Percentiles rank a stretch among this genome's conserved stretches.
Conservation (phyloP, 148 eudicot species). For the Amaranthus palmeri region DNA sequence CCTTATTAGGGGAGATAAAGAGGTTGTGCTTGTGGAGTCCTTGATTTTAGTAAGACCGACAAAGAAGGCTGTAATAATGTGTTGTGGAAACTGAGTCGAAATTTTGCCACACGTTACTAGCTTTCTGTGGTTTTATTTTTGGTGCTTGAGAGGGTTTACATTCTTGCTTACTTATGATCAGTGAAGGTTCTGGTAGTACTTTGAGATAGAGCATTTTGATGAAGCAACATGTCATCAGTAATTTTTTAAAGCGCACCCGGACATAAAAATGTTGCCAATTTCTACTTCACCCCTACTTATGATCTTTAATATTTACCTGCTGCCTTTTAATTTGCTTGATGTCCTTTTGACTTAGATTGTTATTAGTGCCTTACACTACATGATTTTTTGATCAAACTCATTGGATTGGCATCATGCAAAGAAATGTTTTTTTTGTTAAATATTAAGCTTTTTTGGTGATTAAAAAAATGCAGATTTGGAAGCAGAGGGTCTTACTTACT, state of each 20-base stretch:
- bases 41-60: too few species aligned
- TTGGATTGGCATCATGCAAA: not conserved
- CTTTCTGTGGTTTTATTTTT: not conserved
- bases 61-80: not conserved
- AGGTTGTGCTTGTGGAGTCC: too few species aligned
- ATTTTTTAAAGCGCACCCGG: too few species aligned
- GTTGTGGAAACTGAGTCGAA: not conserved
- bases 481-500: slow-evolving; percentile 53
- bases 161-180: too few species aligned
- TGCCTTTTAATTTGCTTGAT: not conserved
- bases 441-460: not conserved
- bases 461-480: slow-evolving; percentile 40
- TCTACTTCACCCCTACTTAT: not conserved
- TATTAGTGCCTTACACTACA: not conserved
- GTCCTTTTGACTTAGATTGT: not conserved
- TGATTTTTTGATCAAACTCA: slow-evolving; percentile 7
- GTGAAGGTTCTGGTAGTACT: too few species aligned
- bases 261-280: too few species aligned
- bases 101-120: not conserved
- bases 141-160: too few species aligned
- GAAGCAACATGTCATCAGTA: too few species aligned
- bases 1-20: too few species aligned
- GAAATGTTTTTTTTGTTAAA: not conserved
- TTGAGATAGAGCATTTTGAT: too few species aligned
- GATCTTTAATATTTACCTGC: not conserved